Evolutionary conservation across 805 yeast genomes (phyloP), one percentile per base, ranked within the genome.

Genomic region (Debaryomyces castellii): DNA sequence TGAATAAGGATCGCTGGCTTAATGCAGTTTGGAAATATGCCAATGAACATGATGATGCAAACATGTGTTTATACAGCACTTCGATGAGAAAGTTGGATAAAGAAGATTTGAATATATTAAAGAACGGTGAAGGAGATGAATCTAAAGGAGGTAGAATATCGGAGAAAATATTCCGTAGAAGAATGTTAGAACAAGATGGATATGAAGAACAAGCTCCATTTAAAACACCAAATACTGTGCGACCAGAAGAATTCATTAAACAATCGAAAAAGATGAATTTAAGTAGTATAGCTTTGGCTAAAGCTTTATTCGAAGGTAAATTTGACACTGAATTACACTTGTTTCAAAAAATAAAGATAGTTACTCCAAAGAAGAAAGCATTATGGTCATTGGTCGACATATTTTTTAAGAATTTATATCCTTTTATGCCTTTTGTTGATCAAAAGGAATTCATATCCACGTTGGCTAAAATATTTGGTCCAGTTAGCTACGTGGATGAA

Each of bases 1-100:
- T 78, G 48, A 70, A 72, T 45, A 74, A 67, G 46, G 83, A 80
- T 56, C 67, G 64, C 7, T 59, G 49, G 18, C 30, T 58, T 24
- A 27, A 35, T 45, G 16, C 35, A 12, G 12, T 48, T 5, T 51
- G 54, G 46, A 34, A 24, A 8, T 25, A 34, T 16, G 12, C 23
- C 7, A 27, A 39, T 27, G 23, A 10, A 39, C 9, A 39, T 17
- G 34, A n/a, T 5, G 8, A 23, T 24, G 12, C 32, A 9, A 7
- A 11, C 4, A 35, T 22, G 6, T n/a, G n/a, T n/a, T n/a, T n/a
- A n/a, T 24, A 14, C 21, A 25, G 10, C 25, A 7, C 14, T 42
- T 42, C 20, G 43, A 45, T 32, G 33, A 27, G 33, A 24, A 22
- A 18, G 21, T 10, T 24, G 23, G 22, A 22, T 16, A 23, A 34